Evolutionary conservation across 2,329 filamentous ascomycete genomes (phyloP).

Genomic region (Cytospora leucostoma): DNA sequence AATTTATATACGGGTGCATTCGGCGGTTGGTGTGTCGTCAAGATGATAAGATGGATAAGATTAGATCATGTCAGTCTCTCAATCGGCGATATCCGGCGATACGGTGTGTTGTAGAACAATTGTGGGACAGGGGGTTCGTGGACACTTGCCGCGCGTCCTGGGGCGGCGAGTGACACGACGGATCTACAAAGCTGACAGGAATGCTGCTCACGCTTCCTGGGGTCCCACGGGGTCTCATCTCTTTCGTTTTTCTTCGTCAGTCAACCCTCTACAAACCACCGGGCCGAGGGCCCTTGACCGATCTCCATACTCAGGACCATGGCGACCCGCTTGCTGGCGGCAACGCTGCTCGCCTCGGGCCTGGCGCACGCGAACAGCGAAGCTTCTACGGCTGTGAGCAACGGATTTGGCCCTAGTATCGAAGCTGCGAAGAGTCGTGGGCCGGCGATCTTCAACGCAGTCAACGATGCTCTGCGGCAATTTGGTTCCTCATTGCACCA

Average conservation of each 20-base stretch:
- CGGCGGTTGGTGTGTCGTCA: too few relatives aligned
- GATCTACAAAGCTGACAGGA: constrained; percentile 3
- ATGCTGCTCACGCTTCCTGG: neutral
- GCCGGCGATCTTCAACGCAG: constrained; percentile 69
- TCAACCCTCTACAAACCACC: neutral
- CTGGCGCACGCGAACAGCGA: constrained; percentile 12
- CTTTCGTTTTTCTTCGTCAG: too few relatives aligned
- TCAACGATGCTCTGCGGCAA: constrained; percentile 72
- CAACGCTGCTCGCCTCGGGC: constrained; percentile 15
- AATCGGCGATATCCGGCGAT: constrained; percentile 13
- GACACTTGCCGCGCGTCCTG: constrained; percentile 15
- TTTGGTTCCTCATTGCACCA: constrained; percentile 74
- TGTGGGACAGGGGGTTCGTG: neutral
- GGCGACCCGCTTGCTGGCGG: constrained; percentile 21
- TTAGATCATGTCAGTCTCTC: constrained; percentile 8
- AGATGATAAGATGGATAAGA: constrained; percentile 12
- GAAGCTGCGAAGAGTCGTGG: constrained; percentile 52
- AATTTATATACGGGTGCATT: too few relatives aligned
- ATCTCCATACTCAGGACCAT: constrained; percentile 1
- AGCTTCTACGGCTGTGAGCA: neutral
- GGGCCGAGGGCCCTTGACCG: neutral
- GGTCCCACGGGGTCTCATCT: too few relatives aligned
- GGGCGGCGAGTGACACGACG: constrained; percentile 1
- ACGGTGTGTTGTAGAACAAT: constrained; percentile 6
- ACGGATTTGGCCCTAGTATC: constrained; percentile 39